Percentiles rank a stretch among this genome's conserved stretches.
These are phyloP conservation scores for Papilionanthe hybrid DNA, from an alignment of 116 monocot species.

Conservation along the genomic window DNA sequence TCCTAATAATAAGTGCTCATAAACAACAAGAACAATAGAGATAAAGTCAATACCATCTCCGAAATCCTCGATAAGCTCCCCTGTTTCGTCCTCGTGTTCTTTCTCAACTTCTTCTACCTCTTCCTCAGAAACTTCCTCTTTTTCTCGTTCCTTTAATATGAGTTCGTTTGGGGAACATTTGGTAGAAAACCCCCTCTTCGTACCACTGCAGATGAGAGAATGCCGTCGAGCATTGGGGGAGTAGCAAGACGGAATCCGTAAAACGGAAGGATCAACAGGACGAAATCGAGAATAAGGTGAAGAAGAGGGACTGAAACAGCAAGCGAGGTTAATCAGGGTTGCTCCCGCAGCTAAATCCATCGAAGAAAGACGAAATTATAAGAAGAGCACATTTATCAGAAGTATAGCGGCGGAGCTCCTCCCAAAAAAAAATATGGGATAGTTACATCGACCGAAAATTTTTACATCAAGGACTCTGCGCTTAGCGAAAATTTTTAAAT, in stretches of 20 bases:
- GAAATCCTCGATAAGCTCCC: slow-evolving; percentile 20
- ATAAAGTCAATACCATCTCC: slow-evolving; percentile 19
- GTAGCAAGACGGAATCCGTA: neutral
- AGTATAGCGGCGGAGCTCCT: no score
- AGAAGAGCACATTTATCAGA: no score
- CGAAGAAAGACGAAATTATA: no score
- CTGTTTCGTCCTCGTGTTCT: slow-evolving; percentile 18
- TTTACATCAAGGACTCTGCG: no score
- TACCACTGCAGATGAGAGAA: slow-evolving; percentile 16
- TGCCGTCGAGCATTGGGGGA: neutral
- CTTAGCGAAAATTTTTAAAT: no score
- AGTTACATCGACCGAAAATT: no score
- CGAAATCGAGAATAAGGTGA: neutral
- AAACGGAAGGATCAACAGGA: neutral
- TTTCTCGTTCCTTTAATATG: slow-evolving; percentile 1
- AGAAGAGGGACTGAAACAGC: neutral
- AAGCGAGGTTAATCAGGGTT: neutral
- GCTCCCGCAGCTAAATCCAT: neutral
- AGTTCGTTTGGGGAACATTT: slow-evolving; percentile 18
- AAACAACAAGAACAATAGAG: neutral
- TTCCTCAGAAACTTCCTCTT: slow-evolving; percentile 8
- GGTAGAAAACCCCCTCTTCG: slow-evolving; percentile 19
- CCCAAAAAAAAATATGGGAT: no score
- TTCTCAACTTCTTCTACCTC: slow-evolving; percentile 10
- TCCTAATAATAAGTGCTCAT: neutral